Evolutionary conservation across 75 land plant species (phyloP).

Genomic region (Selaginella moellendorffii): DNA sequence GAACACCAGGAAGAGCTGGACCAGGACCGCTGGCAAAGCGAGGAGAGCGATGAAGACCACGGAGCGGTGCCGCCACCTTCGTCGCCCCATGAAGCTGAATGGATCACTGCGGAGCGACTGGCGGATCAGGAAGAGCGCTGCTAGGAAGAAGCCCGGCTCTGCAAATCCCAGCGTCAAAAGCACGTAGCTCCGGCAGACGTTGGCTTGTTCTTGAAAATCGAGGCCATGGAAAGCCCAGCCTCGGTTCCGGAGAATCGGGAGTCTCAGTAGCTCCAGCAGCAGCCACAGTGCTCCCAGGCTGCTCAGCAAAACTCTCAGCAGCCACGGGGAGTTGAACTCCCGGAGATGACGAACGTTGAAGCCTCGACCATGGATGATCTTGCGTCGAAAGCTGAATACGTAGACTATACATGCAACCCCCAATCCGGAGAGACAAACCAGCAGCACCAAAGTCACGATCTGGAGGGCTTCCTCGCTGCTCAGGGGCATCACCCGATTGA

Average conservation of each 20-base stretch:
- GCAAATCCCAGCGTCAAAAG: constrained; percentile 72
- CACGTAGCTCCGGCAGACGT: constrained; percentile 66
- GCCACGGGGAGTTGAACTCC: constrained; percentile 86
- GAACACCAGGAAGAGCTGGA: constrained; percentile 51
- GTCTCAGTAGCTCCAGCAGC: constrained; percentile 52
- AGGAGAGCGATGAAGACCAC: constrained; percentile 29
- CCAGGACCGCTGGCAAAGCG: constrained; percentile 52
- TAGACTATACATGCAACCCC: constrained; percentile 49
- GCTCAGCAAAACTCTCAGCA: constrained; percentile 50
- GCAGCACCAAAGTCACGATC: constrained; percentile 60
- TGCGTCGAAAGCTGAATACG: constrained; percentile 48
- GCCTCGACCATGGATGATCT: constrained; percentile 28
- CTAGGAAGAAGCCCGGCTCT: constrained; percentile 80
- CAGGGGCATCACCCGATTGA: constrained; percentile 62
- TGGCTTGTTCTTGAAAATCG: constrained; percentile 40
- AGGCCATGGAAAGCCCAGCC: constrained; percentile 41
- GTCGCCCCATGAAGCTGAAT: constrained; percentile 26
- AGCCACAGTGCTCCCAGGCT: constrained; percentile 62
- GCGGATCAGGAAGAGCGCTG: constrained; percentile 63
- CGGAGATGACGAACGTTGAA: constrained; percentile 16
- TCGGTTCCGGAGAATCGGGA: constrained; percentile 37
- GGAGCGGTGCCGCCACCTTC: constrained; percentile 52
- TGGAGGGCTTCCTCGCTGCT: constrained; percentile 86
- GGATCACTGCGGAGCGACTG: constrained; percentile 53
- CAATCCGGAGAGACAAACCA: constrained; percentile 30